Evolutionary conservation across 2,329 filamentous ascomycete genomes (phyloP).

Genomic region (Colletotrichum graminicola): DNA sequence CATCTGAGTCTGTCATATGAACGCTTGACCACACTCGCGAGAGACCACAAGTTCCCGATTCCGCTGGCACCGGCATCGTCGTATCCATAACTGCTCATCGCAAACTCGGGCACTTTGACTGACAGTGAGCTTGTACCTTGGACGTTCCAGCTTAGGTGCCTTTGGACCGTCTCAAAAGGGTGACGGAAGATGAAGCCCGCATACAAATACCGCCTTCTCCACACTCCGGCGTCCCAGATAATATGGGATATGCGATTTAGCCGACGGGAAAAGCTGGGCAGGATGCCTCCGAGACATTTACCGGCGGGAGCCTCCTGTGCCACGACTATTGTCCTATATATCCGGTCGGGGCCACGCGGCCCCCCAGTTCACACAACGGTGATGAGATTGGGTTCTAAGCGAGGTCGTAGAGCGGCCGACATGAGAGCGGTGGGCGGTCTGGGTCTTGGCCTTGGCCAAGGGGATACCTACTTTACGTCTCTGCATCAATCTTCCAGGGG

Average conservation of each 20-base stretch:
- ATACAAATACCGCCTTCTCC: slow-evolving; percentile 4
- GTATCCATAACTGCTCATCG: background rate
- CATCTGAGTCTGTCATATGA: background rate
- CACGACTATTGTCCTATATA: background rate
- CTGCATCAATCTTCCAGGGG: background rate
- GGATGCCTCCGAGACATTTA: background rate
- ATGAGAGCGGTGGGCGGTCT: background rate
- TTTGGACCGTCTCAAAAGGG: slow-evolving; percentile 1
- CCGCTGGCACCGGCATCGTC: background rate
- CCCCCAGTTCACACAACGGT: background rate
- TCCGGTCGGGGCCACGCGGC: slow-evolving; percentile 14
- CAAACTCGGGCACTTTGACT: background rate
- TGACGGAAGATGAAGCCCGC: slow-evolving; percentile 28
- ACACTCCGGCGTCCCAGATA: background rate
- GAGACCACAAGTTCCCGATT: background rate
- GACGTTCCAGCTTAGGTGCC: background rate
- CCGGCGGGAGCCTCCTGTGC: slow-evolving; percentile 7
- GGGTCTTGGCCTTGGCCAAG: background rate
- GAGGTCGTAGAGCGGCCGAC: background rate
- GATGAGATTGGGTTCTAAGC: background rate
- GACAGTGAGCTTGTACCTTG: background rate
- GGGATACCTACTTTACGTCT: background rate
- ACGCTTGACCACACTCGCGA: background rate
- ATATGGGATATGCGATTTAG: slow-evolving; percentile 1
- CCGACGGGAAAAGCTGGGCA: slow-evolving; percentile 23